Evolutionary conservation across 495 filamentous ascomycete genomes (phyloP).

Genomic region (Niebla homalea): DNA sequence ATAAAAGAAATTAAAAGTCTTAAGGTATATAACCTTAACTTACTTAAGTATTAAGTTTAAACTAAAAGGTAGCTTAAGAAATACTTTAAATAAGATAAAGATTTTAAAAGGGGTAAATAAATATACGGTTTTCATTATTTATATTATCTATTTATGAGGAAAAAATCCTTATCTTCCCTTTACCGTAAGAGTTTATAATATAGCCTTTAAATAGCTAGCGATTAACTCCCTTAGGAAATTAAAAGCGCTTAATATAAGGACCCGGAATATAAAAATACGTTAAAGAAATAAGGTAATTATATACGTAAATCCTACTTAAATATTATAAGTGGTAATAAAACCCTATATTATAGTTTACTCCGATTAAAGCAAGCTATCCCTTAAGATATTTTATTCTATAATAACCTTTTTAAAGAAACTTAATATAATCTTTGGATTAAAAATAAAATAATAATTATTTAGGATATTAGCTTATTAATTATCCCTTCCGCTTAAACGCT

Average conservation of each 20-base stretch:
- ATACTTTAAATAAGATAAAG: no score
- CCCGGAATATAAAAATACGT: no score
- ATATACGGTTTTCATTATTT: slow-evolving; percentile 23
- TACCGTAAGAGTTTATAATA: slow-evolving; percentile 21
- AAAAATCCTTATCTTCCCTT: slow-evolving; percentile 24
- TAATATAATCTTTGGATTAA: slow-evolving; percentile 20
- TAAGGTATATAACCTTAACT: no score
- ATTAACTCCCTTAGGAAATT: slow-evolving; percentile 16
- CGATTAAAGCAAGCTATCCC: slow-evolving; percentile 19
- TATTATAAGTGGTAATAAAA: slow-evolving; percentile 19
- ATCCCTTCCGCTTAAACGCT: slow-evolving; percentile 26
- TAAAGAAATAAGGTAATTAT: slow-evolving; percentile 26
- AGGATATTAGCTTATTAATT: slow-evolving; percentile 27
- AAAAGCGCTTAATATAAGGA: no score
- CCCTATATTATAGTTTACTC: slow-evolving; percentile 21
- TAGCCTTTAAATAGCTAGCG: slow-evolving; percentile 22
- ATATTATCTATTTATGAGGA: slow-evolving; percentile 27
- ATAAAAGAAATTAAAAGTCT: no score
- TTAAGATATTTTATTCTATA: slow-evolving; percentile 23
- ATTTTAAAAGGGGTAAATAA: slow-evolving; percentile 22
- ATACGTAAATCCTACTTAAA: slow-evolving; percentile 19
- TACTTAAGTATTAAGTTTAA: no score
- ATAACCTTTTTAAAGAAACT: slow-evolving; percentile 22
- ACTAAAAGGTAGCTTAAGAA: no score
- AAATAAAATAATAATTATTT: slow-evolving; percentile 27